Evolutionary conservation across 2,329 filamentous ascomycete genomes (phyloP), one percentile per base, ranked within the genome.

Genomic region (Beauveria bassiana): DNA sequence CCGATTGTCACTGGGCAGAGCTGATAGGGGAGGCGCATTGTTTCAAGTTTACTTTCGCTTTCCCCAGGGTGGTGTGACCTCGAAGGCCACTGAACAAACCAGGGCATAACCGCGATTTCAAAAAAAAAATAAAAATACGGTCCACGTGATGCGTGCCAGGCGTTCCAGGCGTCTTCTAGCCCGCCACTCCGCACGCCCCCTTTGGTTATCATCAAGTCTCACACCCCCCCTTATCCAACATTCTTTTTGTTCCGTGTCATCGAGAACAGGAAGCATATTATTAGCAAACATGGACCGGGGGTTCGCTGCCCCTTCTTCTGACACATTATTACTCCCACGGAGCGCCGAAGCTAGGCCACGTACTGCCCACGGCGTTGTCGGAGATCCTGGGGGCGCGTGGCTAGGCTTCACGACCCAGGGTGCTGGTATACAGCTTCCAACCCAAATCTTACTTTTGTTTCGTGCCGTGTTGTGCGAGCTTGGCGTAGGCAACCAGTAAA

Each of bases 141-240:
- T 54, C 58, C 58, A 46, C 42, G 50, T 61, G 58, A 61, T 60
- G 50, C 20, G 16, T n/a, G 4, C 58, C 24, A 22, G 58, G 58
- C 58, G 58, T 61, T 61, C 58, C 58, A 61, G 49, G 57, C 57
- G 57, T 47, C 49, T 61, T 61, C 58, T 61, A 54, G 58, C 28
- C 42, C 42, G 24, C 20, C 24, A 28, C 26, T 54, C 59, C 59
- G 18, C 50, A 54, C 59, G 31, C 59, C 42, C 58, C 47, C 50
- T 20, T 18, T 22, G 31, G 3, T 34, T 16, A 16, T 49, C 28
- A 16, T 12, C 20, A 47, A 60, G 26, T 53, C 58, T 47, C 50
- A 61, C 59, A 22, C 50, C 50, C 58, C 31, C n/a, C 31, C n/a
- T 53, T 14, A 24, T 26, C 42, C 46, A 20, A 16, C 40, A 38